Evolutionary conservation across 192 early-diverging fungal genomes (phyloP).

Genomic region (Mortierella hygrophila): DNA sequence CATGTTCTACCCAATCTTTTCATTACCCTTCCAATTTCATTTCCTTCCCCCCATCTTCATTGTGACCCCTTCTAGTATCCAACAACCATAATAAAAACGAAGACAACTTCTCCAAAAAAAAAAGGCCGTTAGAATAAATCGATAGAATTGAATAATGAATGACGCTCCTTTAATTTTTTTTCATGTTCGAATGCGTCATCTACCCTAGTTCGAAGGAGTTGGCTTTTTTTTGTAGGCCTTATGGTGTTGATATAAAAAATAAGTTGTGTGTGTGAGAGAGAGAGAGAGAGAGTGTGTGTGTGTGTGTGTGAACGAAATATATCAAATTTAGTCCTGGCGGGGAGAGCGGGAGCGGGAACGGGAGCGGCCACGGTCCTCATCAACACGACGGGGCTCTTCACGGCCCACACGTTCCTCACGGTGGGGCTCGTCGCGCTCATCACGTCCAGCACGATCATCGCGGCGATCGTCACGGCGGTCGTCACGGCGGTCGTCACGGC

Average conservation of each 20-base stretch:
- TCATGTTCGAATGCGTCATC: neutral
- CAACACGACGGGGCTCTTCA: constrained; percentile 3
- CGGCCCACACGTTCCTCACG: constrained; percentile 35
- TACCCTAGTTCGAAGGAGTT: neutral
- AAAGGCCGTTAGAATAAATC: neutral
- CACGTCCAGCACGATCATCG: constrained; percentile 17
- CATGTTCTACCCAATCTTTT: constrained; percentile 11
- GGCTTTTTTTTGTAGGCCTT: neutral
- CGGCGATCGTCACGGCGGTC: constrained; percentile 14
- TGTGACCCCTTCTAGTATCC: neutral
- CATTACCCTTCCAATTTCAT: constrained; percentile 20
- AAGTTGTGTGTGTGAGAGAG: neutral
- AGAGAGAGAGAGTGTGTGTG: neutral
- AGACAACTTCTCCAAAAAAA: neutral
- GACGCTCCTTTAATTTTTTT: neutral
- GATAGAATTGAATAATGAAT: neutral
- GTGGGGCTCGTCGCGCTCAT: constrained; percentile 21
- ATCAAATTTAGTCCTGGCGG: constrained; percentile 13
- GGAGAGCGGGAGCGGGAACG: constrained; percentile 21
- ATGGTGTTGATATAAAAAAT: neutral
- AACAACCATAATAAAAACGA: neutral
- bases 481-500: constrained; percentile 28
- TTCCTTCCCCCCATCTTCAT: neutral
- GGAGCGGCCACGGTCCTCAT: constrained; percentile 12
- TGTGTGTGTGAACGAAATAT: neutral